Base-by-base conservation (phyloP, 345 rosid genomes). In the Acer negundo region DNA sequence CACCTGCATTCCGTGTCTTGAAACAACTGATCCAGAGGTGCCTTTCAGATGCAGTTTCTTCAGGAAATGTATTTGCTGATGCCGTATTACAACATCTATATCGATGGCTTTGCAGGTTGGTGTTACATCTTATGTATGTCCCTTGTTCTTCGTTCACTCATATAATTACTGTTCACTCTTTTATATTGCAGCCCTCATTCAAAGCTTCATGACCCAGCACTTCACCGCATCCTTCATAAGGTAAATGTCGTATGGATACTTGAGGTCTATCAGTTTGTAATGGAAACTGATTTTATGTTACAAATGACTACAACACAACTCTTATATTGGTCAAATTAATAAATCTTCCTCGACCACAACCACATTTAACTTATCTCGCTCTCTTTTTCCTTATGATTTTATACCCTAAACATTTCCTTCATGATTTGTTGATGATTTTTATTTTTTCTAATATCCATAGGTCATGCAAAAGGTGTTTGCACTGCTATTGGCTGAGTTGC, bases 391-490 rank as follows among this genome's bases (percentile, higher is more conserved):
- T n/a, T 49, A 5, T 46, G n/a, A 17, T 58, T 20, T 56, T 61
- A 16, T 22, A 40, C 35, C 16, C 44, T 59, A 46, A 51, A 7
- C 49, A 17, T 67, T 84, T 24, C 35, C 17, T 42, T 77, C 44
- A n/a, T 65, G 63, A 56, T 72, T 38, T 72, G 38, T 69, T 76
- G 24, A 62, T 66, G 73, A 77, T 73, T 56, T 62, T 69, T 38
- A 64, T 44, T 31, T 49, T 56, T 49, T 61, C 80, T 63, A 26
- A n/a, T 56, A 69, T 20, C 35, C 19, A 6, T 76, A 95, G 97
- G 97, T 91, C 87, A 95, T 93, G 99, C 97, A 90, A 86, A 95
- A 95, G 90, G 89, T 95, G 81, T 95, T 95, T 85, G 99, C 99
- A 17, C 78, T 95, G 82, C 85, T 95, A 73, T 80, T 95, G 94